A percentile compares a stretch with the other conserved stretches of the same genome.
These are phyloP conservation scores for Sphagnum tenellum DNA, from an alignment of 225 moss, liverwort and hornwort species.

Conservation along the genomic window DNA sequence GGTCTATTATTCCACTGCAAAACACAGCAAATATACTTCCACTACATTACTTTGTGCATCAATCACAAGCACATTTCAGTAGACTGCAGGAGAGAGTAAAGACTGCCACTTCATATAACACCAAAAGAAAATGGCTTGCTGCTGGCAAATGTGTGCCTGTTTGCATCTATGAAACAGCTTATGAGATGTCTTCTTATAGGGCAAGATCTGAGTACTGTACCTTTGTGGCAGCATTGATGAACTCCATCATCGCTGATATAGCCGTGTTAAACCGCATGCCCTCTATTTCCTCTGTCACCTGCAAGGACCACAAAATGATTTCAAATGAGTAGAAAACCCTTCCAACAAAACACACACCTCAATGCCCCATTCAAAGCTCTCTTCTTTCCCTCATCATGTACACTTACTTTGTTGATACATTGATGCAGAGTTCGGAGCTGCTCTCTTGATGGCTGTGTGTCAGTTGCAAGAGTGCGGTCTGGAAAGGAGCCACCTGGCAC, in stretches of 20 bases:
- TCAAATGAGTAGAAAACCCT: too few relatives aligned
- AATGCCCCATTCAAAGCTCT: too few relatives aligned
- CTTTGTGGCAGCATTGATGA: conserved; percentile 86
- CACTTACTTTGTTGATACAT: conserved; percentile 68
- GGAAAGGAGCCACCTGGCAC: conserved; percentile 28
- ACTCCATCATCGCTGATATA: conserved; percentile 97
- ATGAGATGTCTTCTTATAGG: too few relatives aligned
- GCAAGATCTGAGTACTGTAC: conserved; percentile 13
- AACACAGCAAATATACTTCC: neutral
- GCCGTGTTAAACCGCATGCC: conserved; percentile 93
- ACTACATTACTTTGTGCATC: neutral
- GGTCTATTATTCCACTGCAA: conserved; percentile 85
- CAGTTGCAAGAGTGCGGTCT: conserved; percentile 51
- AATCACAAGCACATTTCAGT: neutral
- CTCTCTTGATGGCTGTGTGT: conserved; percentile 49
- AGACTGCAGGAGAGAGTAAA: too few relatives aligned
- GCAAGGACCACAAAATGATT: neutral
- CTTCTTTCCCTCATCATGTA: neutral
- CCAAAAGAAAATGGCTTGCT: too few relatives aligned
- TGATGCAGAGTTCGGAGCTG: conserved; percentile 82
- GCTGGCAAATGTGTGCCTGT: too few relatives aligned
- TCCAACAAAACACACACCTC: too few relatives aligned
- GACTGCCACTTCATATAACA: too few relatives aligned
- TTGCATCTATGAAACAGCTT: too few relatives aligned
- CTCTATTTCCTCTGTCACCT: conserved; percentile 96